These are phyloP conservation scores for Penicillium thymicola DNA, from an alignment of 2,329 filamentous ascomycete genomes.

Conservation along the genomic window DNA sequence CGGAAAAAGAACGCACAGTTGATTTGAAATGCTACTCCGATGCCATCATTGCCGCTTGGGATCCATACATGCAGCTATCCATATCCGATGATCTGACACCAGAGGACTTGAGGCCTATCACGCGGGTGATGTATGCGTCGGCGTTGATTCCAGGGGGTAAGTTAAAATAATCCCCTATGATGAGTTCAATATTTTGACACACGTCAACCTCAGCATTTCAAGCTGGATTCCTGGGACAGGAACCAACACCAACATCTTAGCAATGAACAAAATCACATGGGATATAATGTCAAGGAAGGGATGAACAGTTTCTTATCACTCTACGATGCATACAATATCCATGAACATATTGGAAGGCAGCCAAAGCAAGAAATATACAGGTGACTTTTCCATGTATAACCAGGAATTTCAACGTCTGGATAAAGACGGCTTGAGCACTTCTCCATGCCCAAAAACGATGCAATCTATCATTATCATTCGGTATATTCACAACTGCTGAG, in stretches of 20 bases:
- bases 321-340: neutral
- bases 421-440: neutral
- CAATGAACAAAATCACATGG: neutral
- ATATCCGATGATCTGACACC: slow-evolving; percentile 33
- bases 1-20: slow-evolving; percentile 33
- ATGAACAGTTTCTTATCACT: no score
- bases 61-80: slow-evolving; percentile 39
- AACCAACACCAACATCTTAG: slow-evolving; percentile 14
- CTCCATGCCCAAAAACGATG: neutral
- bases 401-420: neutral
- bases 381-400: neutral
- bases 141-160: slow-evolving; percentile 56
- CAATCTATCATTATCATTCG: slow-evolving; percentile 12
- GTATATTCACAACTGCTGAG: slow-evolving; percentile 9
- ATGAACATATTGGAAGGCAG: neutral
- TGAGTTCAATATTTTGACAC: neutral
- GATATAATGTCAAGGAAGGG: no score
- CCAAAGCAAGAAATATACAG: neutral
- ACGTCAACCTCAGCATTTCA: slow-evolving; percentile 32
- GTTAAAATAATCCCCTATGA: slow-evolving; percentile 18
- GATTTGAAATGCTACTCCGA: slow-evolving; percentile 34
- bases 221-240: slow-evolving; percentile 36
- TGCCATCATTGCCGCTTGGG: slow-evolving; percentile 38
- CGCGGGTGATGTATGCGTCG: slow-evolving; percentile 56
- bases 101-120: slow-evolving; percentile 52